Evolutionary conservation across 768 basidiomycete genomes (phyloP), one percentile per base, ranked within the genome.

Genomic region (Psilocybe cyanescens): DNA sequence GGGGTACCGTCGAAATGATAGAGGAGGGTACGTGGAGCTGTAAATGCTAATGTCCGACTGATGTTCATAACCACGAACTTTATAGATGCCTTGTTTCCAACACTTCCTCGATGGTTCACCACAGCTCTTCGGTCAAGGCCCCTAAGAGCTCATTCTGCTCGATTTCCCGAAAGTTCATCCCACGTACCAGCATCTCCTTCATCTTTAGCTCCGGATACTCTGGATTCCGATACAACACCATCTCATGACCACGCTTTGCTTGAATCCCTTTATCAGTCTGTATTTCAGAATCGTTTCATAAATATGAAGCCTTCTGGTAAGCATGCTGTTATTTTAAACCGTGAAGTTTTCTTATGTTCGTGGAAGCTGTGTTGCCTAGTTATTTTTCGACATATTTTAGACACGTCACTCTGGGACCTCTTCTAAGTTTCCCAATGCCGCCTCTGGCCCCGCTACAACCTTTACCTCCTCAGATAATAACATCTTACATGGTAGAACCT

Each of bases 41-140:
- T 52, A 24, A 54, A 59, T 35, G 47, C 6, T 16, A 44, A 16
- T 39, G n/a, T 8, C 29, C 8, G 17, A 54, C 14, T 33, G 8
- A 19, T n/a, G 30, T 5, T 16, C n/a, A 39, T 6, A 64, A 33
- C 46, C 57, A 30, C 4, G 37, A 57, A 4, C 51, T 44, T 47
- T 61, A 14, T 56, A 93, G 91, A 93, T 70, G 81, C 90, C 30
- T 75, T 91, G 48, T 93, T 93, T 69, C 91, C 91, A n/a, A 75
- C 75, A 3, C 80, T 93, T 39, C 90, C 91, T 19, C 83, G 82
- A 39, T 92, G 90, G 90, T 93, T 91, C 67, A 92, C 91, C 1
- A 78, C 81, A 41, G 88, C 89, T 8, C 80, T 92, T 55, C 85
- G 88, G 30, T 78, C 78, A 30, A 83, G 79, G 67, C 76, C 82